Evolutionary conservation across 176 grass and related monocot species (phyloP), one percentile per base, ranked within the genome.

Genomic region (Leersia perrieri): DNA sequence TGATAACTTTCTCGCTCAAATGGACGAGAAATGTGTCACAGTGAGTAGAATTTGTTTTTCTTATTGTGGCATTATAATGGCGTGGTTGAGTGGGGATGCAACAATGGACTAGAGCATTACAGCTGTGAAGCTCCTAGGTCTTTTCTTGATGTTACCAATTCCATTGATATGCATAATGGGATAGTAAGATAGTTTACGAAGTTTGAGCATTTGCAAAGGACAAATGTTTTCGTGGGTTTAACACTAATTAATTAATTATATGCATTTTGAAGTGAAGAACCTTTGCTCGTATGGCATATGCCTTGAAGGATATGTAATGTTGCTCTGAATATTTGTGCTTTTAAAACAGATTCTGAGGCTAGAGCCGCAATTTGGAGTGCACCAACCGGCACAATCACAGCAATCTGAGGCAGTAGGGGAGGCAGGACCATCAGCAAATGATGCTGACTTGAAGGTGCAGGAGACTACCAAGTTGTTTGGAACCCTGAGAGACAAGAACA

Each of bases 331-430:
- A 25, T 61, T 79, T 87, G 34, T 74, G 75, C n/a, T 80, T 83
- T 63, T 15, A 20, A 64, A 81, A 82, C 86, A 99, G 96, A 89
- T 99, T 81, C 69, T 99, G 16, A 99, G 96, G 87, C 76, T 99
- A 33, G 88, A 99, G 67, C 96, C 92, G 39, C 76, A 89, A 45
- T 39, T 91, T 33, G 63, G 45, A 60, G 66, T 38, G 67, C 83
- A 86, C 29, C 73, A 80, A 73, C 84, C 77, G 10, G 63, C 63
- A 0, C 80, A 92, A 49, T 76, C 77, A 8, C 89, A 92, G 45
- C 86, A 45, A 34, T 99, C 90, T 51, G 88, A 74, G 25, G 74
- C 57, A 34, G 65, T 84, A 81, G 76, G 84, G 44, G 86, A 88
- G 71, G 87, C 70, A 7, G 84, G 79, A 80, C 69, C 88, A 22